These are phyloP conservation scores for Solanum neorickii DNA, from an alignment of 257 asterid genomes.

Conservation along the genomic window DNA sequence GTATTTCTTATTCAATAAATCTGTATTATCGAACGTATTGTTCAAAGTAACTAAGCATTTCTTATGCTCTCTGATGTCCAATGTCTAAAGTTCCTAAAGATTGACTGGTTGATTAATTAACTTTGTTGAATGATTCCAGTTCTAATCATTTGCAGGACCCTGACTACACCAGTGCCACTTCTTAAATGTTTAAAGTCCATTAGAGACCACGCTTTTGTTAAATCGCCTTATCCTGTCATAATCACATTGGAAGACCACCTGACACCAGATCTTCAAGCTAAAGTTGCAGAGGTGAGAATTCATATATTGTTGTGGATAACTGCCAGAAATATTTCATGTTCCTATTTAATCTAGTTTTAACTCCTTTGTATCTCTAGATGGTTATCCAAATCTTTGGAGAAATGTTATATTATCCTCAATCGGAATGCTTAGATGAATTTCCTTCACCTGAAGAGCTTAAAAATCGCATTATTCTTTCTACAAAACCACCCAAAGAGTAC, in stretches of 20 bases:
- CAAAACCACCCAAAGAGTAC: constrained; percentile 90
- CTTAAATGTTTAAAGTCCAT: constrained; percentile 66
- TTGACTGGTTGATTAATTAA: not conserved
- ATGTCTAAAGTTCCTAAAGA: not conserved
- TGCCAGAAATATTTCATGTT: not conserved
- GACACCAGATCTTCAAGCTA: constrained; percentile 79
- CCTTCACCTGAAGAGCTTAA: constrained; percentile 78
- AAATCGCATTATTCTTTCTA: constrained; percentile 67
- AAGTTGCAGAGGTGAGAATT: constrained; percentile 69
- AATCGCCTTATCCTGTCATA: constrained; percentile 79
- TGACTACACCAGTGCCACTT: constrained; percentile 77
- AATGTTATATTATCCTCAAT: constrained; percentile 59
- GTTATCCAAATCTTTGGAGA: constrained; percentile 71
- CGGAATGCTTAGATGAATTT: constrained; percentile 49
- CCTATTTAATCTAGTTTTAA: not conserved
- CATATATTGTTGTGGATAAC: not conserved
- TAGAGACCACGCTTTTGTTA: constrained; percentile 64
- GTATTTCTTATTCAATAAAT: not conserved
- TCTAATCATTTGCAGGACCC: constrained; percentile 48
- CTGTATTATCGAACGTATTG: not conserved
- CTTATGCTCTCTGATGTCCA: not conserved
- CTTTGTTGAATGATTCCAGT: not conserved
- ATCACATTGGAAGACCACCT: constrained; percentile 91
- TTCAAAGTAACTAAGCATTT: not conserved
- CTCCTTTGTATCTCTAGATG: constrained; percentile 37